phyloP scores from a whole-genome alignment of 1,284 basidiomycete genomes.

The Puccinia coronata region DNA sequence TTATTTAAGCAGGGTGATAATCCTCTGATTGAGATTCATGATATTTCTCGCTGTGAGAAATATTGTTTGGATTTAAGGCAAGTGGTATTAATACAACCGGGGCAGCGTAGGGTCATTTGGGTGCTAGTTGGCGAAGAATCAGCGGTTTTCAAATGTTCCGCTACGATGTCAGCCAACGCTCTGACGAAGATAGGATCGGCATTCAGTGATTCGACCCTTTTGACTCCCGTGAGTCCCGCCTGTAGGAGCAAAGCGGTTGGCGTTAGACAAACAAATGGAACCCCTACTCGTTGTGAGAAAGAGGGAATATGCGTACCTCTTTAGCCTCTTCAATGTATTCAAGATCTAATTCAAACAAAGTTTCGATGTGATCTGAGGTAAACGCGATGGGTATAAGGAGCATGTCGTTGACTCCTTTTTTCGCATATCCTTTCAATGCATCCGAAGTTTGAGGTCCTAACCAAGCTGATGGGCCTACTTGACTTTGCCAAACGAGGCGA shows the following conservation, averaged over 20 bases:
- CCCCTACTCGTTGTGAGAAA: conserved; percentile 40
- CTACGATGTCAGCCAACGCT: conserved; percentile 89
- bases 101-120: conserved; percentile 86
- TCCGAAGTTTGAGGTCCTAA: conserved; percentile 95
- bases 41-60: conserved; percentile 63
- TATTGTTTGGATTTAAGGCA: conserved; percentile 86
- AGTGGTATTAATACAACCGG: conserved; percentile 83
- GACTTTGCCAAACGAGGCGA: conserved; percentile 95
- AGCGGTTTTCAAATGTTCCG: conserved; percentile 68
- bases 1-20: neutral
- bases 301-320: conserved; percentile 67
- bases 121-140: conserved; percentile 64
- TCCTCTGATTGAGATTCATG: neutral
- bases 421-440: conserved; percentile 86
- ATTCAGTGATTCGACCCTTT: conserved; percentile 93
- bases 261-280: conserved; percentile 37
- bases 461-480: conserved; percentile 97
- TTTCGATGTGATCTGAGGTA: conserved; percentile 99
- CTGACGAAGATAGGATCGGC: conserved; percentile 95
- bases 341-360: conserved; percentile 91
- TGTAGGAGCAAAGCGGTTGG: conserved; percentile 58
- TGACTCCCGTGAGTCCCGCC: conserved; percentile 81
- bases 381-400: conserved; percentile 95
- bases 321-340: conserved; percentile 89
- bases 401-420: conserved; percentile 81